Evolutionary conservation across 352 stramenopile species (phyloP).

Genomic region (Phytophthora fragariae): DNA sequence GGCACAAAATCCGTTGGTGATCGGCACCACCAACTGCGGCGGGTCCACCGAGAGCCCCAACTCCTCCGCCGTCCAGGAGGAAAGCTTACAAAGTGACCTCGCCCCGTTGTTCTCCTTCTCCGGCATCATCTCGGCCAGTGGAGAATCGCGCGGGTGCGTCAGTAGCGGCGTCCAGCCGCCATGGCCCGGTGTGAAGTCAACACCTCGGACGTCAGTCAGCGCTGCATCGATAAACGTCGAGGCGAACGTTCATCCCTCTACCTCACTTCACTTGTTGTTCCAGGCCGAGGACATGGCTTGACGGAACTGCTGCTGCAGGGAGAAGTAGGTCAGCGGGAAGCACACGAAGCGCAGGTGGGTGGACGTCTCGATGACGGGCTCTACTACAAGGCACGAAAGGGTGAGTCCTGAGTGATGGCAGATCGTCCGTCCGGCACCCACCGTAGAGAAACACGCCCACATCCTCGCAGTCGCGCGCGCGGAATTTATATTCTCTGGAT

Average conservation of each 20-base stretch:
- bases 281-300: constrained; percentile 75
- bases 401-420: constrained; percentile 1
- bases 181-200: constrained; percentile 74
- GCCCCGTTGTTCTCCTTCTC: constrained; percentile 36
- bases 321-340: constrained; percentile 76
- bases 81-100: constrained; percentile 58
- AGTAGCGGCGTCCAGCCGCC: constrained; percentile 54
- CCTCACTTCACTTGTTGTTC: constrained; percentile 88
- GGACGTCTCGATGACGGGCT: constrained; percentile 79
- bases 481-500: constrained; percentile 73
- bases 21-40: constrained; percentile 58
- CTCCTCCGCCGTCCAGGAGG: constrained; percentile 48
- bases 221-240: not conserved
- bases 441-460: constrained; percentile 72
- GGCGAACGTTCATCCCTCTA: constrained; percentile 11
- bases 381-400: constrained; percentile 31
- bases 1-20: constrained; percentile 48
- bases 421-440: constrained; percentile 8
- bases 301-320: constrained; percentile 72
- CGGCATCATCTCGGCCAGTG: constrained; percentile 40
- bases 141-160: constrained; percentile 41
- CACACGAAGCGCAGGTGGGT: constrained; percentile 65
- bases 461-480: constrained; percentile 68
- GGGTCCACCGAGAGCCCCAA: constrained; percentile 49
- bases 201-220: not conserved